phyloP scores from a whole-genome alignment of 352 stramenopile genomes.

The Phytophthora chlamydospora region DNA sequence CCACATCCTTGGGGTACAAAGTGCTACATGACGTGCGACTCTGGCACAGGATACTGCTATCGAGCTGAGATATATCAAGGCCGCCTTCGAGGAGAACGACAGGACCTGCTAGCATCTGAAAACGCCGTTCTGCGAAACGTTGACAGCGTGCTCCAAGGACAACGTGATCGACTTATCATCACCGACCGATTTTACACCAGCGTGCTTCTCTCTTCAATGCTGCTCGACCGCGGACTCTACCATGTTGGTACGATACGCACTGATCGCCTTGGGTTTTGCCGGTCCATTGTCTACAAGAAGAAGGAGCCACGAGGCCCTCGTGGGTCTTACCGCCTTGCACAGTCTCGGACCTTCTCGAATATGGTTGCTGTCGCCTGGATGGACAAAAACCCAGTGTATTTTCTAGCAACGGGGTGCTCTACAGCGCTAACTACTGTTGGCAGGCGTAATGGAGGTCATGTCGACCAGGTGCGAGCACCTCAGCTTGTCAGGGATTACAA shows the following conservation, averaged over 20 bases:
- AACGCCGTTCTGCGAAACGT: slow-evolving; percentile 7
- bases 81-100: background rate
- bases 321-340: background rate
- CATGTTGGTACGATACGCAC: slow-evolving; percentile 12
- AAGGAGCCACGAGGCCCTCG: background rate
- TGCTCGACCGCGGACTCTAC: slow-evolving; percentile 6
- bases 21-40: slow-evolving; percentile 6
- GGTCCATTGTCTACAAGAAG: slow-evolving; percentile 11
- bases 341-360: background rate
- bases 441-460: background rate
- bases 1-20: slow-evolving; percentile 2
- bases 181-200: slow-evolving; percentile 10
- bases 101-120: slow-evolving; percentile 1
- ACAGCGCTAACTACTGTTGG: slow-evolving; percentile 1
- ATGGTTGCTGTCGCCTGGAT: slow-evolving; percentile 6
- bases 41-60: slow-evolving; percentile 2
- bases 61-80: slow-evolving; percentile 9
- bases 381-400: slow-evolving; percentile 11
- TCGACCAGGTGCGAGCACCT: background rate
- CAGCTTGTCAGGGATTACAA: slow-evolving; percentile 7
- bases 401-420: slow-evolving; percentile 1
- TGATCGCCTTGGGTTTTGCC: slow-evolving; percentile 1
- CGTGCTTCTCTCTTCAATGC: slow-evolving; percentile 14
- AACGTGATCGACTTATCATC: slow-evolving; percentile 7
- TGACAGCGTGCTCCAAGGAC: slow-evolving; percentile 1